Evolutionary conservation across 2,329 filamentous ascomycete genomes (phyloP).

Genomic region (Aspergillus pseudonomiae): DNA sequence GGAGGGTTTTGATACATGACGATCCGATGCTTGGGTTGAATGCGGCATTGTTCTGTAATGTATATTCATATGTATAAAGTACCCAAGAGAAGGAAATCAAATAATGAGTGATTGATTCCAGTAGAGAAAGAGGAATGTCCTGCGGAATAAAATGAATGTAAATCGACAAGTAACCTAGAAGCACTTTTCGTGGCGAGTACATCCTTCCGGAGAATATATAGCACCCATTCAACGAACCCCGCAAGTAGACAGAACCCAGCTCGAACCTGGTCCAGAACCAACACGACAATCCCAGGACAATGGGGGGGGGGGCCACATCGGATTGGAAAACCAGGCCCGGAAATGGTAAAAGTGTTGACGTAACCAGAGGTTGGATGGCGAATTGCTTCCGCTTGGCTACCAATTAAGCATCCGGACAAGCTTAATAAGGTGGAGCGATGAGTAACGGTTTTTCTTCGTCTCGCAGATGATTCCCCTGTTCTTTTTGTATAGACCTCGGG

Average conservation of each 20-base stretch:
- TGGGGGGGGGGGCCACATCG: neutral
- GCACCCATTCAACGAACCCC: too few relatives aligned
- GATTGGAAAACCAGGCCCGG: too few relatives aligned
- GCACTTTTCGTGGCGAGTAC: too few relatives aligned
- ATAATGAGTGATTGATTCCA: neutral
- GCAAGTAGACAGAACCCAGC: too few relatives aligned
- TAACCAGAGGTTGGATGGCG: neutral
- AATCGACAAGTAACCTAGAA: too few relatives aligned
- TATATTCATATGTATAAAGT: neutral
- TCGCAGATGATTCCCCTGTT: too few relatives aligned
- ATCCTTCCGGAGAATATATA: too few relatives aligned
- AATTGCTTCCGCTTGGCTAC: conserved; percentile 1
- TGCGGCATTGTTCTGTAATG: neutral
- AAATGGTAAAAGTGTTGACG: conserved; percentile 1
- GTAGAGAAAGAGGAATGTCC: too few relatives aligned
- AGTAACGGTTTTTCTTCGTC: too few relatives aligned
- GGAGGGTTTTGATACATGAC: neutral
- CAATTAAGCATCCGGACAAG: neutral
- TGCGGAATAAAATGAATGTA: too few relatives aligned
- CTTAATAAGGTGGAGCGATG: conserved; percentile 6
- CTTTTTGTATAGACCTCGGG: too few relatives aligned
- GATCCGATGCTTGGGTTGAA: neutral
- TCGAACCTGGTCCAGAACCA: too few relatives aligned
- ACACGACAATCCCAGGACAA: neutral
- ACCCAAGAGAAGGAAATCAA: neutral